phyloP scores from a whole-genome alignment of 306 rosid genomes.

The Citrullus mucosospermus region DNA sequence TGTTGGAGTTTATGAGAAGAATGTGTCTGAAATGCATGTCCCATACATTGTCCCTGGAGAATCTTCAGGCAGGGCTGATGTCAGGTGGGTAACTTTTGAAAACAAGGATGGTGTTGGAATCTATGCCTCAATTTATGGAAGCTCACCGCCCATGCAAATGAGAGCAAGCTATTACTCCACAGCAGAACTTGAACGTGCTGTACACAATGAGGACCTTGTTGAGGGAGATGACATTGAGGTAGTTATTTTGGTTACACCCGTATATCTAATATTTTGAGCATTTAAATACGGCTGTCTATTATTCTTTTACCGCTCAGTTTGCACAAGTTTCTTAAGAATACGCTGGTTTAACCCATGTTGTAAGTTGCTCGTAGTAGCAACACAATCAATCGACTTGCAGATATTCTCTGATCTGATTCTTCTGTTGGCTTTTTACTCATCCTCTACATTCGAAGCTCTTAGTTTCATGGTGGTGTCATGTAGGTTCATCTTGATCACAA shows the following conservation, averaged over 20 bases:
- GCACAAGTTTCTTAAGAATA: not conserved
- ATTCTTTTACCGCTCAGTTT: not conserved
- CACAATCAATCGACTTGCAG: not conserved
- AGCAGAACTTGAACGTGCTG: conserved; percentile 62
- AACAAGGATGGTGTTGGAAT: conserved; percentile 62
- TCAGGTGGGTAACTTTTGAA: conserved; percentile 80
- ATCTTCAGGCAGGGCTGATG: conserved; percentile 81
- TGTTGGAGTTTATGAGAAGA: conserved; percentile 51
- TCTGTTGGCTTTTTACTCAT: not conserved
- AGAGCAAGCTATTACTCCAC: conserved; percentile 78
- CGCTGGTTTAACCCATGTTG: not conserved
- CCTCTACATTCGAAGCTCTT: not conserved
- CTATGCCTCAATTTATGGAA: conserved; percentile 66
- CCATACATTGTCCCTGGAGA: conserved; percentile 88
- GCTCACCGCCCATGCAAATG: conserved; percentile 85
- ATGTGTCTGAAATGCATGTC: conserved; percentile 65
- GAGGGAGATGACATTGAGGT: conserved; percentile 86
- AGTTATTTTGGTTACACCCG: not conserved
- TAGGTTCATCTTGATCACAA: conserved; percentile 88
- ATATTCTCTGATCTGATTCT: not conserved
- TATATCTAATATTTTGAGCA: not conserved
- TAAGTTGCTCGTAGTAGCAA: not conserved
- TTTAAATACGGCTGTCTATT: not conserved
- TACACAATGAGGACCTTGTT: conserved; percentile 53
- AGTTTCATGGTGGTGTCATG: conserved; percentile 14